These are phyloP conservation scores for Exophiala sp. DNA, from an alignment of 2,329 filamentous ascomycete species.

Conservation along the genomic window DNA sequence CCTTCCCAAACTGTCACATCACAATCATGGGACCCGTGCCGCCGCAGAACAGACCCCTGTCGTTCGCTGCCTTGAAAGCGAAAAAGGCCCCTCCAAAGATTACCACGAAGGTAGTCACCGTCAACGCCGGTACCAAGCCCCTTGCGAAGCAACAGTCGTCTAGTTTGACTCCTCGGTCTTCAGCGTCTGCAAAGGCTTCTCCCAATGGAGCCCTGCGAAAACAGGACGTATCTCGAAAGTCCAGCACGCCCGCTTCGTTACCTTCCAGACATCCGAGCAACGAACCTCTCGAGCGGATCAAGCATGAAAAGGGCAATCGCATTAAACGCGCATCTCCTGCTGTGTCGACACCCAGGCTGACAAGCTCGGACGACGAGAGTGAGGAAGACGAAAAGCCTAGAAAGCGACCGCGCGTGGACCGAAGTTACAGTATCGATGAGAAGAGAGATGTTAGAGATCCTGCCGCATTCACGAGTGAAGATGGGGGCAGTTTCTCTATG, in stretches of 20 bases:
- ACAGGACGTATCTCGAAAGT: constrained; percentile 17
- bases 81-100: constrained; percentile 24
- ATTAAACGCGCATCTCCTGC: constrained; percentile 27
- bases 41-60: constrained; percentile 19
- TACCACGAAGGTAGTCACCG: constrained; percentile 21
- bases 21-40: constrained; percentile 15
- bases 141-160: constrained; percentile 6
- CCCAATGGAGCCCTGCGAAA: constrained; percentile 13
- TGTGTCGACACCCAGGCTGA: constrained; percentile 24
- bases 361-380: constrained; percentile 32
- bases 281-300: constrained; percentile 24
- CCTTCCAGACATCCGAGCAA: constrained; percentile 24
- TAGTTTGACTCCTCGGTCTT: background rate
- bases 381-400: constrained; percentile 29
- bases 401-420: constrained; percentile 41
- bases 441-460: constrained; percentile 44
- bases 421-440: constrained; percentile 42
- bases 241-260: constrained; percentile 21
- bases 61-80: constrained; percentile 21
- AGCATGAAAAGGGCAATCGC: constrained; percentile 15
- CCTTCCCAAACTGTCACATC: background rate
- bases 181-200: constrained; percentile 4
- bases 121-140: constrained; percentile 8
- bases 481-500: constrained; percentile 39
- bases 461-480: constrained; percentile 44